phyloP scores from a whole-genome alignment of 495 filamentous ascomycete genomes.

The Xylaria venustula region DNA sequence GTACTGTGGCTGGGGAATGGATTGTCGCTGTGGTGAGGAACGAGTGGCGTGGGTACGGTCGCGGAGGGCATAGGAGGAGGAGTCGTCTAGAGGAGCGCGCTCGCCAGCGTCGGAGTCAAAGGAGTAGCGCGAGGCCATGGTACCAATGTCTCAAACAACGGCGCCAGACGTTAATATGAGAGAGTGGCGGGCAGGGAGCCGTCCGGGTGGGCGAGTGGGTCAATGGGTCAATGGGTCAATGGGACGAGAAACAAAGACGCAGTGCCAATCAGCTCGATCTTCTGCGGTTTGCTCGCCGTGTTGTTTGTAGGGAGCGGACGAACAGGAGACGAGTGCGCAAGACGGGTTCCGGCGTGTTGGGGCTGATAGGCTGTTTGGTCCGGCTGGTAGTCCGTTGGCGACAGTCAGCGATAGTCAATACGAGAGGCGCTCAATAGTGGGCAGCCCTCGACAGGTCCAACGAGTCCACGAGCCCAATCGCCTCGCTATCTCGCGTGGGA shows the following conservation, averaged over 20 bases:
- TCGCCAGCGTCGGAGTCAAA: constrained; percentile 38
- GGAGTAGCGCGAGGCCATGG: constrained; percentile 28
- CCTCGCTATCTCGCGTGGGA: not conserved
- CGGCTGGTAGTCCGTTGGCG: too few relatives aligned
- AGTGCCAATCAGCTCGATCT: constrained; percentile 4
- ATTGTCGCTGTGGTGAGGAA: constrained; percentile 20
- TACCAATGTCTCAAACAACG: constrained; percentile 13
- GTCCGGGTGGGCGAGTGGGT: constrained; percentile 1
- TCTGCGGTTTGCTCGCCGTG: too few relatives aligned
- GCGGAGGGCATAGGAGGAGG: not conserved
- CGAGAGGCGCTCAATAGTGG: not conserved
- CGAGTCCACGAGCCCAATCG: not conserved
- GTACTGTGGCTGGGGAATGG: constrained; percentile 15
- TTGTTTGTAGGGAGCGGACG: not conserved
- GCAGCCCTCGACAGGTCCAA: not conserved
- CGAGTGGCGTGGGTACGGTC: constrained; percentile 19
- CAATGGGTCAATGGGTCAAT: constrained; percentile 10
- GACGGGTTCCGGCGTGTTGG: not conserved
- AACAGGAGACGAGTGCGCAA: not conserved
- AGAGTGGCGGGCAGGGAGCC: not conserved
- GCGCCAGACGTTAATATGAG: not conserved
- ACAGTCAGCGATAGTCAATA: not conserved
- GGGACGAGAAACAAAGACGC: constrained; percentile 7
- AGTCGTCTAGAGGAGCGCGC: constrained; percentile 35
- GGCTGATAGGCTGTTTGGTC: not conserved